These are phyloP conservation scores for Lipomyces yarrowii DNA, from an alignment of 1,139 yeast genomes.

Conservation along the genomic window DNA sequence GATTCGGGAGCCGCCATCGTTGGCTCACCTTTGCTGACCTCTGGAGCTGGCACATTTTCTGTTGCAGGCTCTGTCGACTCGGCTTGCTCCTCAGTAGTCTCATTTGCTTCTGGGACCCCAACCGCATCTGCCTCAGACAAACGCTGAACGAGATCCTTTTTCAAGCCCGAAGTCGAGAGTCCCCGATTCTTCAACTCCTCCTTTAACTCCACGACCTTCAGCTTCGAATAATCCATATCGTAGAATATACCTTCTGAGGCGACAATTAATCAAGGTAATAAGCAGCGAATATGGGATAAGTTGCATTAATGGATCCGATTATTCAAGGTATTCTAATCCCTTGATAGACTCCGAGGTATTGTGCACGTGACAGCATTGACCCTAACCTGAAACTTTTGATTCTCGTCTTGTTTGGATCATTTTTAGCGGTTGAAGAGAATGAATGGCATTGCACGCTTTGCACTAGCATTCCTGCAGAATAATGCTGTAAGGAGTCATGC, in stretches of 20 bases:
- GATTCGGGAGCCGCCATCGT: background rate
- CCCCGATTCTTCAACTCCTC: slow-evolving; percentile 71
- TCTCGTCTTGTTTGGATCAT: background rate
- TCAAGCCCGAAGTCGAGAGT: slow-evolving; percentile 75
- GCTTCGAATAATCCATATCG: slow-evolving; percentile 55
- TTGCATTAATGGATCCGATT: background rate
- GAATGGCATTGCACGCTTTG: background rate
- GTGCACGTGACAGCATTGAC: background rate
- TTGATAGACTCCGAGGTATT: background rate
- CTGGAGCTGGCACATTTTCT: background rate
- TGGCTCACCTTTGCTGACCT: background rate
- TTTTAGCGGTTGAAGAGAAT: background rate
- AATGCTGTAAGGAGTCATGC: background rate
- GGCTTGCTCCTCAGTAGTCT: background rate
- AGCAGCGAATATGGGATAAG: background rate
- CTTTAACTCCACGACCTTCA: slow-evolving; percentile 84
- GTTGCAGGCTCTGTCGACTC: background rate
- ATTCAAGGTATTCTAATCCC: background rate
- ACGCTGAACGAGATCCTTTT: slow-evolving; percentile 77
- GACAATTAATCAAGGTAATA: background rate
- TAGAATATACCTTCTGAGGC: background rate
- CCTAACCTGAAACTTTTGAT: background rate
- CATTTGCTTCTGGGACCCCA: slow-evolving; percentile 23
- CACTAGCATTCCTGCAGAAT: background rate
- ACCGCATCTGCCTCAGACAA: slow-evolving; percentile 46